Evolutionary conservation across 2,329 filamentous ascomycete species (phyloP), one percentile per base, ranked within the genome.

Genomic region (Coniochaeta sp.): DNA sequence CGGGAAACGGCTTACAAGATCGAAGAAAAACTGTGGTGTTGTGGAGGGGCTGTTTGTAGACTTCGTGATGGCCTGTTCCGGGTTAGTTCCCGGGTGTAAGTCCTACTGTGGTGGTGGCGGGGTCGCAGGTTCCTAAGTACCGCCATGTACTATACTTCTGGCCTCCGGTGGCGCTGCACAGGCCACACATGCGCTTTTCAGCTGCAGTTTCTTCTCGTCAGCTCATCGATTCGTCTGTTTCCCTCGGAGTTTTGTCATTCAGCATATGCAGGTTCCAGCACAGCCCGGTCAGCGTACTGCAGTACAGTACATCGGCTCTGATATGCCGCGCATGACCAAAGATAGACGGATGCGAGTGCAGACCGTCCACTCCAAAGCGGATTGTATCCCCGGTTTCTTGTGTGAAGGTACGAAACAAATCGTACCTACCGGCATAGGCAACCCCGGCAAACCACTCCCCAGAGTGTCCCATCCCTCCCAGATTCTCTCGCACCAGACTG

Each of bases 211-310:
- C 60, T 60, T 59, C 56, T 57, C 55, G 51, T 54, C 52, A 49
- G 53, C 56, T 50, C 54, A 59, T 52, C 60, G 56, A 64, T 64
- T 61, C 60, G 64, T 56, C 61, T 60, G 56, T 55, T 56, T 49
- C 51, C 54, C 47, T 57, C 55, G 59, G 62, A 55, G 53, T 63
- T 61, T 61, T 66, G 59, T 61, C 56, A 59, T 59, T 58, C 56
- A 64, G 57, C 60, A 61, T 64, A 65, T 65, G 65, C 65, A 65
- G 52, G 62, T 61, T 54, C 56, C 57, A 61, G 63, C 65, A 67
- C 66, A 65, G 66, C 66, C 65, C 57, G 52, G 60, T 26, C 51
- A 52, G 32, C 20, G 57, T 52, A 28, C 26, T 14, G 28, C 28
- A 28, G 55, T 56, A 57, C 56, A 53, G 55, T 53, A 56, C 22